Conservation (phyloP, 192 early-diverging fungal species). For the Rhizoclosmatium globosum region DNA sequence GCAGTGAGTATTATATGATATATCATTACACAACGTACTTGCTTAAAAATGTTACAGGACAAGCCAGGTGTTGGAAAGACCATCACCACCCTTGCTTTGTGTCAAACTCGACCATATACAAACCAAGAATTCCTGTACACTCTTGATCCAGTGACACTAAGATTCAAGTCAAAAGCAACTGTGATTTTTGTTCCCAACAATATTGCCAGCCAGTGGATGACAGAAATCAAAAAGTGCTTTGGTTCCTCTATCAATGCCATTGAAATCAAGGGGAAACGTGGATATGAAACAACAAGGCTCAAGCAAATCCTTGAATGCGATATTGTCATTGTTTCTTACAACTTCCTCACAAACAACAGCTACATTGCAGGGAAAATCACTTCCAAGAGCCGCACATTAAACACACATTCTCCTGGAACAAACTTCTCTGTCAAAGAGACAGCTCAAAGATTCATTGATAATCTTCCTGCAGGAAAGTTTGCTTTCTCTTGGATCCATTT, state of each 20-base stretch:
- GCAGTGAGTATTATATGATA: constrained; percentile 22
- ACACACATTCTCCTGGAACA: not conserved
- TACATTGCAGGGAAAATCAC: not conserved
- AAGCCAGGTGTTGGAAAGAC: constrained; percentile 43
- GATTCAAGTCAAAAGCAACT: constrained; percentile 6
- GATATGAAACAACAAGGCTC: not conserved
- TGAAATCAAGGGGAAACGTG: constrained; percentile 31
- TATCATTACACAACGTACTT: not conserved
- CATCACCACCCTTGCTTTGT: constrained; percentile 36
- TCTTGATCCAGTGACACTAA: not conserved
- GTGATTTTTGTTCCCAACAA: constrained; percentile 32
- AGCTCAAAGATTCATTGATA: constrained; percentile 14
- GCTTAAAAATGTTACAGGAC: constrained; percentile 14
- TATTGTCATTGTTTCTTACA: constrained; percentile 24
- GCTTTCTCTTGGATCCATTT: constrained; percentile 35
- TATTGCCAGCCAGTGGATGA: constrained; percentile 29
- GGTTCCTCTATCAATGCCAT: constrained; percentile 20
- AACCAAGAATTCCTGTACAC: constrained; percentile 6
- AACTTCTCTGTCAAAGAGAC: not conserved
- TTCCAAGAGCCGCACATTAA: not conserved
- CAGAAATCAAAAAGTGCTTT: constrained; percentile 37
- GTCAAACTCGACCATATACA: constrained; percentile 17
- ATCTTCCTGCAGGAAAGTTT: not conserved
- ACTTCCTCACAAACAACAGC: constrained; percentile 30
- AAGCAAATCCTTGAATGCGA: constrained; percentile 16